phyloP scores from a whole-genome alignment of 495 filamentous ascomycete species.

The Lasiosphaeris hirsuta region DNA sequence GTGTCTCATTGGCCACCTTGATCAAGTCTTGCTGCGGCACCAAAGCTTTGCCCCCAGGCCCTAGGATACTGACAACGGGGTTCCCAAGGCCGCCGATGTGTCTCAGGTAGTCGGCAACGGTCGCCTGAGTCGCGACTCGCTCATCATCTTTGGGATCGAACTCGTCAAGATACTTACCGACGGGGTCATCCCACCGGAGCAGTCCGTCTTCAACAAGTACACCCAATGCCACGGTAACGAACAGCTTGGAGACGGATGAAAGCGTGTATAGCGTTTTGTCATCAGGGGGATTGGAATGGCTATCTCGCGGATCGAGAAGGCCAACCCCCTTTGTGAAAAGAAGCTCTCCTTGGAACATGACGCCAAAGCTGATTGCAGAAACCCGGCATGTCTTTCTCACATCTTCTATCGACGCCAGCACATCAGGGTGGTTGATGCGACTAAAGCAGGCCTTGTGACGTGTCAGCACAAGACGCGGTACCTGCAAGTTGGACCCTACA shows the following conservation, averaged over 20 bases:
- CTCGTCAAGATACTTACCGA: neutral
- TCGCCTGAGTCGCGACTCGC: neutral
- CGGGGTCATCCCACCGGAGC: neutral
- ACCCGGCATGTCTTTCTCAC: neutral
- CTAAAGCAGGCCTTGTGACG: too few relatives aligned
- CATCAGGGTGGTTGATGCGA: too few relatives aligned
- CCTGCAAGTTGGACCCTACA: too few relatives aligned
- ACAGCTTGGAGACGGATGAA: neutral
- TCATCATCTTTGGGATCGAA: neutral
- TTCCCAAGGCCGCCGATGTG: neutral
- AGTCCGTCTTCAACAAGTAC: neutral
- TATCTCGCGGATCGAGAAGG: neutral
- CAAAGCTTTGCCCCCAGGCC: neutral
- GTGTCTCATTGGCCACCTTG: neutral
- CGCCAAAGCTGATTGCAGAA: neutral
- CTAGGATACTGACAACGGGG: neutral
- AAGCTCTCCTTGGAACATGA: neutral
- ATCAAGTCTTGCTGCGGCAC: neutral
- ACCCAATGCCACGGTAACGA: neutral
- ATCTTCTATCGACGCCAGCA: too few relatives aligned
- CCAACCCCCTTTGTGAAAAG: neutral
- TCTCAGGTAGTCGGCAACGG: neutral
- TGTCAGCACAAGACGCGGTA: too few relatives aligned
- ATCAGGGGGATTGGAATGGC: neutral
- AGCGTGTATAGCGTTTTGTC: neutral